Evolutionary conservation across 805 yeast genomes (phyloP).

Genomic region (Myxozyma monticola): DNA sequence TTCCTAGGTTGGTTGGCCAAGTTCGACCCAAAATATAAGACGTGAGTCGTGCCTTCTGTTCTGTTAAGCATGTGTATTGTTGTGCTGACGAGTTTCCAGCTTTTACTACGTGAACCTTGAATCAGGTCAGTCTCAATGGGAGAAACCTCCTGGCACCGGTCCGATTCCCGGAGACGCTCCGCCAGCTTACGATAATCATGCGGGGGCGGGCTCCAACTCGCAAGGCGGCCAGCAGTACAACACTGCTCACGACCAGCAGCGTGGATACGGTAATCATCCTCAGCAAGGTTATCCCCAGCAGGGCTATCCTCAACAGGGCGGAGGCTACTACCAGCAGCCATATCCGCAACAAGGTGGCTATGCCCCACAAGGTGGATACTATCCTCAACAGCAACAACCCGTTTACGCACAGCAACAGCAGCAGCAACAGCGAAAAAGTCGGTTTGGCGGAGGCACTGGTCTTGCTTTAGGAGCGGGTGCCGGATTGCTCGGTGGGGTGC

Average conservation of each 20-base stretch:
- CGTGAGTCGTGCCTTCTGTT: slow-evolving; percentile 42
- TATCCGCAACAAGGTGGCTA: slow-evolving; percentile 32
- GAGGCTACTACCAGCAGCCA: slow-evolving; percentile 32
- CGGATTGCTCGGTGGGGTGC: slow-evolving; percentile 63
- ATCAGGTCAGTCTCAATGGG: slow-evolving; percentile 87
- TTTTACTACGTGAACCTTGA: slow-evolving; percentile 79
- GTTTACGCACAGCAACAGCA: slow-evolving; percentile 36
- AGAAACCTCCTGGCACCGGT: slow-evolving; percentile 53
- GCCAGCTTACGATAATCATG: slow-evolving; percentile 14
- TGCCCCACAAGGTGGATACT: slow-evolving; percentile 39
- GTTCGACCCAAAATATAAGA: slow-evolving; percentile 48
- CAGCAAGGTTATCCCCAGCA: slow-evolving; percentile 24
- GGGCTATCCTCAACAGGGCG: slow-evolving; percentile 21
- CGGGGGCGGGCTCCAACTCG: slow-evolving; percentile 4
- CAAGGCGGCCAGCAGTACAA: slow-evolving; percentile 26
- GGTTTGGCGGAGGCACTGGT: slow-evolving; percentile 44
- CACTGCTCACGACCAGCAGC: slow-evolving; percentile 4
- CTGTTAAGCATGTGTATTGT: slow-evolving; percentile 34
- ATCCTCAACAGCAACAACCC: slow-evolving; percentile 38
- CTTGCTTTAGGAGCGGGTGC: slow-evolving; percentile 55
- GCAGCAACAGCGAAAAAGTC: slow-evolving; percentile 39
- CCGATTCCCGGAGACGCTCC: slow-evolving; percentile 34
- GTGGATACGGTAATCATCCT: slow-evolving; percentile 22
- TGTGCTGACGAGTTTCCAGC: slow-evolving; percentile 37
- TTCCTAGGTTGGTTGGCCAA: slow-evolving; percentile 31